Conservation (phyloP, 2,329 filamentous ascomycete species). For the Epicoccum sorghinum region DNA sequence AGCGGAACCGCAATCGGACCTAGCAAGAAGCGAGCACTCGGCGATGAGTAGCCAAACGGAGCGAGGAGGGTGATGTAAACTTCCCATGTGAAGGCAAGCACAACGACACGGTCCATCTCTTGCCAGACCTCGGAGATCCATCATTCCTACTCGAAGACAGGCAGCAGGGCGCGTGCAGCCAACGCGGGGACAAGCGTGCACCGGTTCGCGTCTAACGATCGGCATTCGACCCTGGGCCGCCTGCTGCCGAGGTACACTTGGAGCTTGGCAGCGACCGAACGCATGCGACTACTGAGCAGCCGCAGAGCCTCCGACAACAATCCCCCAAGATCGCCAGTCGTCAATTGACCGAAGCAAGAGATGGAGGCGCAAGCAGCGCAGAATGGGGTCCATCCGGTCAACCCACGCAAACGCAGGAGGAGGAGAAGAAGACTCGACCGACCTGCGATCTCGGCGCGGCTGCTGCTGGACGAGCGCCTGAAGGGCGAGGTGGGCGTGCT, state of each 20-base stretch:
- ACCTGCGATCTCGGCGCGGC: constrained; percentile 75
- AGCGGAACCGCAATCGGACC: constrained; percentile 1
- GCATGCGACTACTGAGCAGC: constrained; percentile 8
- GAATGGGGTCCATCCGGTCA: constrained; percentile 29
- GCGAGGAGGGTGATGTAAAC: neutral
- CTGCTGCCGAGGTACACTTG: constrained; percentile 13
- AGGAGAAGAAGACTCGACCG: constrained; percentile 66
- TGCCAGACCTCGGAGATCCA: neutral
- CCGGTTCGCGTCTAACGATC: neutral
- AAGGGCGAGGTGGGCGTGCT: constrained; percentile 85
- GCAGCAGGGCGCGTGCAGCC: neutral
- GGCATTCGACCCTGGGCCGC: constrained; percentile 1
- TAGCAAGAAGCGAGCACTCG: neutral
- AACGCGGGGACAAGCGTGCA: neutral
- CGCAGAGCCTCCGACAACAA: constrained; percentile 5
- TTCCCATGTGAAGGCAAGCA: neutral
- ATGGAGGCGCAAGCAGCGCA: constrained; percentile 37
- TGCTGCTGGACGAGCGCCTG: constrained; percentile 84
- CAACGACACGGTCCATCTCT: neutral
- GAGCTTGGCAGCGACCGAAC: constrained; percentile 7
- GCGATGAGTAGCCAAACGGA: neutral
- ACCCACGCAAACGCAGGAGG: constrained; percentile 59
- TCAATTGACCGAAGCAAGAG: constrained; percentile 9
- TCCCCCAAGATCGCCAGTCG: neutral
- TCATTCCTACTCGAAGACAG: neutral